Conservation (phyloP, 768 basidiomycete genomes). For the Tulasnella sp. region DNA sequence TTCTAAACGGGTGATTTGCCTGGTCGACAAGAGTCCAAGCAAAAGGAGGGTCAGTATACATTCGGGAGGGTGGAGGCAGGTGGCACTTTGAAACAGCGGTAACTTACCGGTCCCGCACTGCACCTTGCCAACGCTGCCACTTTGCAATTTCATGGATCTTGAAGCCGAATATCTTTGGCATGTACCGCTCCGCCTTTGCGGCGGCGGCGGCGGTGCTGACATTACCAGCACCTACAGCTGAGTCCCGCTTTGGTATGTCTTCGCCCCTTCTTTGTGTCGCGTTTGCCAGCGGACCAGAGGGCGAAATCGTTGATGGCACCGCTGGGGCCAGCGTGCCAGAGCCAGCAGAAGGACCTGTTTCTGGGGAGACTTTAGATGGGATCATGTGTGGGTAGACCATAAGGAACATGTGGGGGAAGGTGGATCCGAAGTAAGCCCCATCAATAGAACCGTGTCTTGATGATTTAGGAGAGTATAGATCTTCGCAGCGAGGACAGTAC, state of each 20-base stretch:
- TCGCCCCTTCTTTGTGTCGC: slow-evolving; percentile 45
- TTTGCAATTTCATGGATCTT: slow-evolving; percentile 89
- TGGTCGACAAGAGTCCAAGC: not conserved
- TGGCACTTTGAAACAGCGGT: not conserved
- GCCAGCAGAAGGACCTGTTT: not conserved
- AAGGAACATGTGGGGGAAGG: slow-evolving; percentile 92
- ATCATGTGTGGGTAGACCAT: slow-evolving; percentile 93
- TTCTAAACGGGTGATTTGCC: slow-evolving; percentile 17
- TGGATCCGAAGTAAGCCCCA: slow-evolving; percentile 97
- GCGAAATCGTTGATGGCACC: slow-evolving; percentile 23
- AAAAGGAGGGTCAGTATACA: not conserved
- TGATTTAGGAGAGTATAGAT: slow-evolving; percentile 95
- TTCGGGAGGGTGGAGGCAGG: not conserved
- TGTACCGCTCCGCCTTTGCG: slow-evolving; percentile 80
- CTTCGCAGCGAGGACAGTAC: slow-evolving; percentile 96
- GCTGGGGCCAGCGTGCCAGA: slow-evolving; percentile 17
- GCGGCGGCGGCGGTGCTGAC: slow-evolving; percentile 73
- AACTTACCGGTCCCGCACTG: slow-evolving; percentile 71
- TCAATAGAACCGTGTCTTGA: slow-evolving; percentile 96
- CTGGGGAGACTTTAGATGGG: slow-evolving; percentile 51
- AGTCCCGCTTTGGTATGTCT: too few relatives aligned
- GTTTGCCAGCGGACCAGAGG: slow-evolving; percentile 27
- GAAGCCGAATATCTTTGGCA: slow-evolving; percentile 94
- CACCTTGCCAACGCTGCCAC: slow-evolving; percentile 92
- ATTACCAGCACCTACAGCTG: slow-evolving; percentile 47